Percentiles rank a stretch among this genome's conserved stretches.
Evolutionary conservation across 805 yeast species (phyloP).

Genomic region (Wickerhamiella lipophila): DNA sequence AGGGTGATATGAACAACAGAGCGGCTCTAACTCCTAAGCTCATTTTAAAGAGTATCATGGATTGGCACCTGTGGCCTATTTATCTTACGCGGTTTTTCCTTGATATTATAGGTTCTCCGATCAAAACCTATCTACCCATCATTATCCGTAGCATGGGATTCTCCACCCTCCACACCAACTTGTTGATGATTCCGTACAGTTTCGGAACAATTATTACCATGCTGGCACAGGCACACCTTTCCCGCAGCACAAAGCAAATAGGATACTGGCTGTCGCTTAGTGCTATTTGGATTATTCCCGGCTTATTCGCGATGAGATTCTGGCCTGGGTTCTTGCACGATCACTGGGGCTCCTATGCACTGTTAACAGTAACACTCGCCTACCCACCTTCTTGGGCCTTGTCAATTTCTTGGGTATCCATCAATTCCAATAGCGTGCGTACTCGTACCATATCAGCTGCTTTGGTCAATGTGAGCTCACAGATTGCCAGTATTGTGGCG

Average conservation of each 20-base stretch:
- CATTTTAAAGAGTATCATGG: slow-evolving; percentile 33
- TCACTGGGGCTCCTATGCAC: slow-evolving; percentile 25
- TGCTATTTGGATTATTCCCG: slow-evolving; percentile 19
- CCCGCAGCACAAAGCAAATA: slow-evolving; percentile 2
- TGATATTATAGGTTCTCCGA: slow-evolving; percentile 28
- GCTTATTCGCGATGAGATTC: slow-evolving; percentile 18
- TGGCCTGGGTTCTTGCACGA: slow-evolving; percentile 21
- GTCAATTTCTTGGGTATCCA: slow-evolving; percentile 38
- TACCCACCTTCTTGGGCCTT: slow-evolving; percentile 23
- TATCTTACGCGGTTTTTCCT: slow-evolving; percentile 36
- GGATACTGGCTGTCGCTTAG: slow-evolving; percentile 13
- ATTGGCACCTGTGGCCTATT: slow-evolving; percentile 43
- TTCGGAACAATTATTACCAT: slow-evolving; percentile 19
- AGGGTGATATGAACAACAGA: slow-evolving; percentile 52
- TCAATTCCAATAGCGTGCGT: slow-evolving; percentile 49
- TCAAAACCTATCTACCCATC: slow-evolving; percentile 35
- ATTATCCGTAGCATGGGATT: slow-evolving; percentile 38
- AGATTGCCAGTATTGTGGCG: slow-evolving; percentile 42
- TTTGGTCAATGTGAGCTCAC: slow-evolving; percentile 51
- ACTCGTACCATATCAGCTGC: slow-evolving; percentile 55
- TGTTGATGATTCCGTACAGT: slow-evolving; percentile 43
- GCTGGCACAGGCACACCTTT: slow-evolving; percentile 6
- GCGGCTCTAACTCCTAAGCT: slow-evolving; percentile 35
- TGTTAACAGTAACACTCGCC: slow-evolving; percentile 22
- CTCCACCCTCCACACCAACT: slow-evolving; percentile 37